phyloP scores from a whole-genome alignment of 2,329 filamentous ascomycete genomes.

The Xylaria sp. region DNA sequence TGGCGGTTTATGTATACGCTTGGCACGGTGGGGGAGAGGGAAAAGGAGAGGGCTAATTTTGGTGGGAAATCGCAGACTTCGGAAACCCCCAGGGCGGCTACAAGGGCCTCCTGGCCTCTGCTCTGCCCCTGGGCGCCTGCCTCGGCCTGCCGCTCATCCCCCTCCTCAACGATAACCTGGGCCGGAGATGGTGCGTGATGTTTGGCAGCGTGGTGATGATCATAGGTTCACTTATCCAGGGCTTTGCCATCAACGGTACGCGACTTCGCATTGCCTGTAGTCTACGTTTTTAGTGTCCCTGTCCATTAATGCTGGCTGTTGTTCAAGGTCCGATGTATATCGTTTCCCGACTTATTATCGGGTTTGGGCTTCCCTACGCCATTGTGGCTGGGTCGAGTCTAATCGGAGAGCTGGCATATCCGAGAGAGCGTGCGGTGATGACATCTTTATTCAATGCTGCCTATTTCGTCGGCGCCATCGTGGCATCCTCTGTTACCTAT shows the following conservation, averaged over 20 bases:
- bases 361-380: conserved; percentile 62
- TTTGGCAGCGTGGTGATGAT: conserved; percentile 56
- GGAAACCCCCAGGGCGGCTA: conserved; percentile 36
- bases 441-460: conserved; percentile 63
- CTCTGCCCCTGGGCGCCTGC: conserved; percentile 56
- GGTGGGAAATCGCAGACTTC: conserved; percentile 30
- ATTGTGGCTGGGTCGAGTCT: conserved; percentile 61
- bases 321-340: conserved; percentile 60
- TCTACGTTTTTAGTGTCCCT: background rate
- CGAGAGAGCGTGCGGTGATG: conserved; percentile 61
- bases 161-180: conserved; percentile 53
- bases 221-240: conserved; percentile 55
- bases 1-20: conserved; percentile 34
- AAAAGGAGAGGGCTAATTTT: conserved; percentile 2
- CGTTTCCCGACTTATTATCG: conserved; percentile 60
- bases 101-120: conserved; percentile 53
- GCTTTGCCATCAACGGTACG: conserved; percentile 48
- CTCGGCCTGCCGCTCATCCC: conserved; percentile 54
- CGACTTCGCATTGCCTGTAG: background rate
- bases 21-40: background rate
- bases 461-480: conserved; percentile 57
- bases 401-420: conserved; percentile 63
- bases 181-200: conserved; percentile 55
- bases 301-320: conserved; percentile 8
- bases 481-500: conserved; percentile 52